A percentile compares a stretch with the other conserved stretches of the same genome.
Conservation (phyloP, 2,329 filamentous ascomycete genomes). For the Microdochium trichocladiopsis region DNA sequence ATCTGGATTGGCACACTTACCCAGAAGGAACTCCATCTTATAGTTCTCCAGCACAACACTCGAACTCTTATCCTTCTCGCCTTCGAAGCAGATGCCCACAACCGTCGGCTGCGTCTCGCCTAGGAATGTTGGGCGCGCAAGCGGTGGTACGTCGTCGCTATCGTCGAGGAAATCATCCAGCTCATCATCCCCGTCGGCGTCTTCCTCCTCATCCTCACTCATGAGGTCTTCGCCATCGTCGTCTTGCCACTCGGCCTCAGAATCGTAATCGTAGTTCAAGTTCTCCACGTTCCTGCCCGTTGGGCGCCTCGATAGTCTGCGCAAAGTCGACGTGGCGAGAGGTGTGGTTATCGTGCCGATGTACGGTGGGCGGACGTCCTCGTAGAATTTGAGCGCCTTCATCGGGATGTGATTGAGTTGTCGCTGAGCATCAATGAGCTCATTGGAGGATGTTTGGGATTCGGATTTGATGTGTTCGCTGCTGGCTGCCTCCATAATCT, state of each 20-base stretch:
- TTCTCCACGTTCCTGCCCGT: slow-evolving; percentile 46
- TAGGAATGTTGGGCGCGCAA: slow-evolving; percentile 32
- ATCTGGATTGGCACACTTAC: slow-evolving; percentile 37
- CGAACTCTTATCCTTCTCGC: slow-evolving; percentile 37
- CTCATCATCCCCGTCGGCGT: slow-evolving; percentile 66
- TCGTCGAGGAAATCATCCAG: slow-evolving; percentile 89
- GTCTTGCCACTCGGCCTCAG: slow-evolving; percentile 77
- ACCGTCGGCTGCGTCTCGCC: slow-evolving; percentile 66
- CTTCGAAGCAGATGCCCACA: slow-evolving; percentile 81
- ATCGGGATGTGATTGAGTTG: slow-evolving; percentile 43
- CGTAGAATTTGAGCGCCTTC: slow-evolving; percentile 55
- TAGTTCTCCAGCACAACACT: slow-evolving; percentile 49
- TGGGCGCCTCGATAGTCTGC: slow-evolving; percentile 46
- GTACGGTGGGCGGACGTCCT: slow-evolving; percentile 64
- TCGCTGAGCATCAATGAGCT: slow-evolving; percentile 25
- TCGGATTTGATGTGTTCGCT: slow-evolving; percentile 32
- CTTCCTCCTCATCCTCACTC: slow-evolving; percentile 62
- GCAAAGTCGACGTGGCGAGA: slow-evolving; percentile 41
- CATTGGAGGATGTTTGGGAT: slow-evolving; percentile 28
- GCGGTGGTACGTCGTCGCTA: slow-evolving; percentile 54
- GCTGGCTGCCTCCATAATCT: slow-evolving; percentile 52
- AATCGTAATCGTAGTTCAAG: slow-evolving; percentile 77
- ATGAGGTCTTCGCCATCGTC: slow-evolving; percentile 53
- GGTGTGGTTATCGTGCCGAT: slow-evolving; percentile 64
- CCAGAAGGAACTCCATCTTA: slow-evolving; percentile 67